These are phyloP conservation scores for Oryza coarctata DNA, from an alignment of 176 grass and related monocot genomes.

Conservation along the genomic window DNA sequence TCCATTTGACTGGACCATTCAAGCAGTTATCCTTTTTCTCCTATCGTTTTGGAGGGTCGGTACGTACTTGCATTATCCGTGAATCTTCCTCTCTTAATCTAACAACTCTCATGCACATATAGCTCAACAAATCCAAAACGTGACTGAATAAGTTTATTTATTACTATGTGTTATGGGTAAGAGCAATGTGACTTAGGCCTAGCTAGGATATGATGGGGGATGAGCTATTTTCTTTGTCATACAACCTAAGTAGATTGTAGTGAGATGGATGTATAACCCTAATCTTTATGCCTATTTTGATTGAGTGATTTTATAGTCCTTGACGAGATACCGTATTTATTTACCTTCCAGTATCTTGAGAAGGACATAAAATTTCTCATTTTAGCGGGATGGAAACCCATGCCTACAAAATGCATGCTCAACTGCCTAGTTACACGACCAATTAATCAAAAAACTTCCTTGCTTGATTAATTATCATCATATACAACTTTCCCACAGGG, in stretches of 20 bases:
- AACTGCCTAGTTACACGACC: too few relatives aligned
- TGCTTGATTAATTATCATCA: conserved; percentile 9
- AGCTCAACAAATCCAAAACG: conserved; percentile 8
- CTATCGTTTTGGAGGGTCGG: conserved; percentile 29
- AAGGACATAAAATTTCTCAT: too few relatives aligned
- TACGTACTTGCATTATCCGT: conserved; percentile 16
- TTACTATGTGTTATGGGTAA: neutral
- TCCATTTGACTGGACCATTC: conserved; percentile 36
- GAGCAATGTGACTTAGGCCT: neutral
- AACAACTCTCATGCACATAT: neutral
- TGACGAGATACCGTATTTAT: too few relatives aligned
- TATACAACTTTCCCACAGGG: conserved; percentile 17
- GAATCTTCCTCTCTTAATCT: conserved; percentile 31
- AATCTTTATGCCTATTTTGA: neutral
- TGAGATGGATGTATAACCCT: neutral
- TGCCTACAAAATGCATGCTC: too few relatives aligned
- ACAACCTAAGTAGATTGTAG: neutral
- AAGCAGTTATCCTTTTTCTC: neutral
- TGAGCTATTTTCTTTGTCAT: neutral
- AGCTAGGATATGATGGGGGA: neutral
- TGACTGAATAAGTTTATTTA: neutral
- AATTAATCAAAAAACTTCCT: neutral
- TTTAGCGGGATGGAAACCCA: too few relatives aligned
- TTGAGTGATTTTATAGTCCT: too few relatives aligned
- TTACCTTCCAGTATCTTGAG: too few relatives aligned